Evolutionary conservation across 768 basidiomycete genomes (phyloP).

Genomic region (Tephrocybe sp.): DNA sequence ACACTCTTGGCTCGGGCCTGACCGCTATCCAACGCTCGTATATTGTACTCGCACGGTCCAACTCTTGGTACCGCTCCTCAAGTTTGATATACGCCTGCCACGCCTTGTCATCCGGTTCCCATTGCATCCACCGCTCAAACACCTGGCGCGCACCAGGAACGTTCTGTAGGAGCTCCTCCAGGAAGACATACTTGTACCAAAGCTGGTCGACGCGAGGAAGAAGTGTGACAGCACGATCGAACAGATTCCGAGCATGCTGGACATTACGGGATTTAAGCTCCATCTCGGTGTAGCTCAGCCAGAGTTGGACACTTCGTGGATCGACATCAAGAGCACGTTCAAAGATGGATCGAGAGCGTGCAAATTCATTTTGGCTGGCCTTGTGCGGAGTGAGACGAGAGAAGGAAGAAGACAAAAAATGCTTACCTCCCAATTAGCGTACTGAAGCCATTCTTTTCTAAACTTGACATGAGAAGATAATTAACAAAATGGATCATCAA

Average conservation of each 20-base stretch:
- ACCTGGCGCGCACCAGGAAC: slow-evolving; percentile 95
- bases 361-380: slow-evolving; percentile 96
- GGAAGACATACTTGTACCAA: slow-evolving; percentile 99
- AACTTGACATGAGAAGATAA: slow-evolving; percentile 2
- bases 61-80: slow-evolving; percentile 89
- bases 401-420: neutral
- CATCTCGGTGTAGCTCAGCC: slow-evolving; percentile 95
- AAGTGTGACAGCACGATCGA: slow-evolving; percentile 94
- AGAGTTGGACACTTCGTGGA: slow-evolving; percentile 82
- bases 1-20: slow-evolving; percentile 71
- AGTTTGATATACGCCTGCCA: slow-evolving; percentile 99
- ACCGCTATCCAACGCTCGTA: slow-evolving; percentile 91
- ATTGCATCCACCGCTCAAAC: slow-evolving; percentile 99
- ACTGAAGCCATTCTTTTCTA: slow-evolving; percentile 86
- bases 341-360: slow-evolving; percentile 90
- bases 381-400: slow-evolving; percentile 4
- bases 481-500: neutral
- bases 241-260: slow-evolving; percentile 94
- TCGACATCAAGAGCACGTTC: slow-evolving; percentile 98
- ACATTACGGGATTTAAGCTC: slow-evolving; percentile 98
- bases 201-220: slow-evolving; percentile 95
- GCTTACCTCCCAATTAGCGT: slow-evolving; percentile 80
- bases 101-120: slow-evolving; percentile 99
- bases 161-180: slow-evolving; percentile 95
- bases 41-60: slow-evolving; percentile 87